A percentile compares a stretch with the other conserved stretches of the same genome.
Evolutionary conservation across 2,329 filamentous ascomycete genomes (phyloP).

Genomic region (Monilinia vaccinii-corymbosi): DNA sequence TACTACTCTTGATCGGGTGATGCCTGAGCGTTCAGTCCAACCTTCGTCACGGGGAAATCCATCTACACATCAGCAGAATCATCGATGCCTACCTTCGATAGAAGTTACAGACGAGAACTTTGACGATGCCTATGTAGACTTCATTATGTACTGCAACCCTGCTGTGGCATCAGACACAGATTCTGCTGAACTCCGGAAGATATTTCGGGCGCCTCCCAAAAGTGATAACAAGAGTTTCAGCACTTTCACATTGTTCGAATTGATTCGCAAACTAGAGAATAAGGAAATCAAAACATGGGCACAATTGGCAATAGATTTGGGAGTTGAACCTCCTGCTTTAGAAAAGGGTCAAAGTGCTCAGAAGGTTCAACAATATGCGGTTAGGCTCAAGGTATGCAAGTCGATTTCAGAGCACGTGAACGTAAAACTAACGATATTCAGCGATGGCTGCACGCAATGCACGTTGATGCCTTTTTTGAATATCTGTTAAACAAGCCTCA

Average conservation of each 20-base stretch:
- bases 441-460: slow-evolving; percentile 97
- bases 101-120: slow-evolving; percentile 62
- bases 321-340: slow-evolving; percentile 73
- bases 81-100: slow-evolving; percentile 48
- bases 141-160: slow-evolving; percentile 88
- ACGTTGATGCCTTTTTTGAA: slow-evolving; percentile 90
- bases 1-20: slow-evolving; percentile 9
- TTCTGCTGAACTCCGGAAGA: slow-evolving; percentile 60
- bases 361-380: slow-evolving; percentile 91
- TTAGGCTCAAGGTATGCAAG: slow-evolving; percentile 67
- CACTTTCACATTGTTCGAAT: slow-evolving; percentile 64
- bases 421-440: slow-evolving; percentile 30
- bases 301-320: slow-evolving; percentile 76
- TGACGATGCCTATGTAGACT: slow-evolving; percentile 72
- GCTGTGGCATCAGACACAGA: slow-evolving; percentile 62
- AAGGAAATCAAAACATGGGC: slow-evolving; percentile 92
- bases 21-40: slow-evolving; percentile 10
- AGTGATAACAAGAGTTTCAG: slow-evolving; percentile 83
- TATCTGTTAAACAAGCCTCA: slow-evolving; percentile 73
- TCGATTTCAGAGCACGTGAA: neutral
- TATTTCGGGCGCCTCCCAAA: slow-evolving; percentile 71
- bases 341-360: slow-evolving; percentile 83
- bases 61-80: slow-evolving; percentile 3
- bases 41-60: neutral
- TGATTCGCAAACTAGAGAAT: slow-evolving; percentile 68